Conservation (phyloP, 2,329 filamentous ascomycete genomes). For the Apiospora hydei region DNA sequence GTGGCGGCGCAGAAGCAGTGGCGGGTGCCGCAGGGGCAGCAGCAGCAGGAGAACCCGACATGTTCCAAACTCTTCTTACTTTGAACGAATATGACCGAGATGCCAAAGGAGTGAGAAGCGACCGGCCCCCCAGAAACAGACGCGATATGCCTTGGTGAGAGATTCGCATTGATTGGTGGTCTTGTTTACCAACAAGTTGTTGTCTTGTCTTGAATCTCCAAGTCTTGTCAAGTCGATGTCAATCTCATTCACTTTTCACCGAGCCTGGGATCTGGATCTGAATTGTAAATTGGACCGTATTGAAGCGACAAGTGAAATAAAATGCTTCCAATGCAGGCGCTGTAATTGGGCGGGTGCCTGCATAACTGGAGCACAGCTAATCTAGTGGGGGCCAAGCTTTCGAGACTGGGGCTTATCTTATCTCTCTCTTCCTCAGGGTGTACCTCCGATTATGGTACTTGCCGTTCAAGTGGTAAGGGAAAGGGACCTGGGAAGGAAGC, state of each 20-base stretch:
- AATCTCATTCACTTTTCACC: background rate
- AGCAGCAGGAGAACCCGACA: background rate
- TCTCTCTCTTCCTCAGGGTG: background rate
- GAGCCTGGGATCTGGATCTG: background rate
- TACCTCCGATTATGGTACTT: background rate
- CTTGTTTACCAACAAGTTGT: background rate
- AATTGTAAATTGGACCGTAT: background rate
- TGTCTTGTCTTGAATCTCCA: background rate
- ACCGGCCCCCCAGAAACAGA: conserved; percentile 24
- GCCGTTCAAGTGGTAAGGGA: background rate
- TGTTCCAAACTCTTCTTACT: background rate
- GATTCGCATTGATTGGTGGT: conserved; percentile 23
- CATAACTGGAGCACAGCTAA: background rate
- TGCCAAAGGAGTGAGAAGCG: conserved; percentile 16
- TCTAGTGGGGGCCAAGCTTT: conserved; percentile 31
- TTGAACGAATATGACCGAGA: conserved; percentile 17
- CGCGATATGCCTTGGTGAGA: conserved; percentile 12
- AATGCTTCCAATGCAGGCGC: background rate
- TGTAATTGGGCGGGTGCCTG: background rate
- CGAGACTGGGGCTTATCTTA: conserved; percentile 25
- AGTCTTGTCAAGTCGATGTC: background rate
- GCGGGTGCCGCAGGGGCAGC: background rate
- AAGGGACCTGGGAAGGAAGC: too few relatives aligned
- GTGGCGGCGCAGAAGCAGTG: background rate
- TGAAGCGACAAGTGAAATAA: conserved; percentile 8